Base-by-base conservation (phyloP, 2,329 filamentous ascomycete genomes). In the Periconia digitata region DNA sequence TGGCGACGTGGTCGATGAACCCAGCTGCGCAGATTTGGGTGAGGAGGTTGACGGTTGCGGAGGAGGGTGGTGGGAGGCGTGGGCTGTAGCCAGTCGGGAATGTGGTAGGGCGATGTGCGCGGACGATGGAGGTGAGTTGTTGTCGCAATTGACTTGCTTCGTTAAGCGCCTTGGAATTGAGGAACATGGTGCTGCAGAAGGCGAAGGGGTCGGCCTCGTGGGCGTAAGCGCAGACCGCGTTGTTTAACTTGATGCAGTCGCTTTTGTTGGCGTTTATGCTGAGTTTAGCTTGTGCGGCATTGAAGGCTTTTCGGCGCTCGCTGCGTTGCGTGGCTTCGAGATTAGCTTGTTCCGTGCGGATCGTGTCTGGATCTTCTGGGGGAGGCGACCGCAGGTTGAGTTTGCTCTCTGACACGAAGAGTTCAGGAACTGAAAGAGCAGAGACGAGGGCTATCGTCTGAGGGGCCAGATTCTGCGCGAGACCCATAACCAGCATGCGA, bases 1-100 rank as follows among this genome's bases (percentile, higher is more conserved):
- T 91, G 39, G 94, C 94, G 35, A 99, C 82, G 59, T 96, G 89
- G 71, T 99, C 94, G 63, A 97, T 85, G 74, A 96, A 97, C 1
- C 92, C 94, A 0, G 90, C 87, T 0, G 92, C 90, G 18, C 90
- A 85, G 74, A 97, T 95, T 66, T 96, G 90, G 70, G 95, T 95
- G 22, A 99, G 77, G 1, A 90, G 85, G 40, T 85, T 85, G 22
- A 95, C 76, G 64, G 70, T 86, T 56, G 85, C 87, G 6, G 84
- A 75, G 0, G 82, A 81, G 76, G 80, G 75, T 66, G 85, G 66
- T 68, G 82, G 72, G 74, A 92, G 57, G 73, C 79, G 51, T 6
- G 74, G 44, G 24, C 73, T 59, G 56, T 76, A 78, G 2, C 10
- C 21, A 5, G 68, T 63, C 7, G 55, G 53, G 24, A 71, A 62